Percentiles rank a stretch among this genome's conserved stretches.
These are phyloP conservation scores for Cutaneotrichosporon cutaneum DNA, from an alignment of 1,284 basidiomycete species.

Conservation along the genomic window DNA sequence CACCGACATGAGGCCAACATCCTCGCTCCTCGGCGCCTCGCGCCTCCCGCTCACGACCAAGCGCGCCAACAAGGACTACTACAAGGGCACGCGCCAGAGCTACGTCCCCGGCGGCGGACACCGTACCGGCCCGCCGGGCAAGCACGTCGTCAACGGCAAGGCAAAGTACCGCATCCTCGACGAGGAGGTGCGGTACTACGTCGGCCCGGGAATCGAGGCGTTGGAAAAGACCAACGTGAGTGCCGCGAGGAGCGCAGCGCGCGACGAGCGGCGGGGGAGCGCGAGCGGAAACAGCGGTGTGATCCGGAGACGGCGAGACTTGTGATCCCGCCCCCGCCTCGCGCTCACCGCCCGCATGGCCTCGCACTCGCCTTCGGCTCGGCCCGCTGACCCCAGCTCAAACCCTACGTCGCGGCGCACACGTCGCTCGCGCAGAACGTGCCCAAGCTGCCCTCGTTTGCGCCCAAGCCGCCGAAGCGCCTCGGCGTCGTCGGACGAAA, in stretches of 20 bases:
- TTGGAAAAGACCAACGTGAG: slow-evolving; percentile 21
- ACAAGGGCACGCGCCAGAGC: slow-evolving; percentile 85
- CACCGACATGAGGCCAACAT: slow-evolving; percentile 44
- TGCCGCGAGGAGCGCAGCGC: not conserved
- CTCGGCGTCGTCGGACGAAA: slow-evolving; percentile 4
- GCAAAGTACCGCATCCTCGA: slow-evolving; percentile 76
- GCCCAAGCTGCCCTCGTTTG: slow-evolving; percentile 27
- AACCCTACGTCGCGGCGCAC: slow-evolving; percentile 55
- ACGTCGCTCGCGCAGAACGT: slow-evolving; percentile 19
- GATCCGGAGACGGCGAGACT: no score
- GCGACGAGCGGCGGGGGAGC: no score
- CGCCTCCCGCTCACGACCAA: slow-evolving; percentile 76
- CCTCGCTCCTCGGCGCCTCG: slow-evolving; percentile 60
- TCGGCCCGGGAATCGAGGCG: slow-evolving; percentile 62
- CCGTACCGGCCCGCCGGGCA: slow-evolving; percentile 80
- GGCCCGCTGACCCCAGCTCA: slow-evolving; percentile 46
- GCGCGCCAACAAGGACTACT: slow-evolving; percentile 85
- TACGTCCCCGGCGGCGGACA: slow-evolving; percentile 67
- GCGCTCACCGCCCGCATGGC: no score
- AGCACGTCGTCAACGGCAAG: slow-evolving; percentile 70
- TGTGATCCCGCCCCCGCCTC: no score
- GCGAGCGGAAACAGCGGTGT: no score
- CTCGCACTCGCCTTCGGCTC: no score
- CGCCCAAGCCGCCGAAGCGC: slow-evolving; percentile 14
- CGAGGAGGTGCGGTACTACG: slow-evolving; percentile 75